Percentiles rank a stretch among this genome's conserved stretches.
Evolutionary conservation across 768 basidiomycete species (phyloP).

Genomic region (Leccinum barrowsii): DNA sequence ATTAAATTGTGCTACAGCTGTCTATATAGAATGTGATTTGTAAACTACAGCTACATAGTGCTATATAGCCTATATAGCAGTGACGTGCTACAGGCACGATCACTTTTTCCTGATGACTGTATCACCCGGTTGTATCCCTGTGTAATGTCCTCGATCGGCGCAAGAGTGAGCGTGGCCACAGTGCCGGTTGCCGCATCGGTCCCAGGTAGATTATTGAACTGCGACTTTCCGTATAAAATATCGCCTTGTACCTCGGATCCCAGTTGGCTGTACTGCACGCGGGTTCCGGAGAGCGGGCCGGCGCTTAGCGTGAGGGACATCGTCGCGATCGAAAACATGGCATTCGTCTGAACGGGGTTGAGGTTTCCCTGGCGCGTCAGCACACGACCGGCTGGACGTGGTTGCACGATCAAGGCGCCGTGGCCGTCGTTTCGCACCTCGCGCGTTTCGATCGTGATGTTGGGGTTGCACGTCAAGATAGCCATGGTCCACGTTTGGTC

Average conservation of each 20-base stretch:
- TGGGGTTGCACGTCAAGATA: conserved; percentile 21
- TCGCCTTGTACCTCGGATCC: conserved; percentile 20
- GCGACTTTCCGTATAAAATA: conserved; percentile 19
- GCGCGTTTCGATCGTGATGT: conserved; percentile 25
- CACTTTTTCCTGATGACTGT: conserved; percentile 6
- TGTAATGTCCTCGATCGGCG: conserved; percentile 16
- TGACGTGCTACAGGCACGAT: too few species aligned
- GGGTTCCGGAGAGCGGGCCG: neutral
- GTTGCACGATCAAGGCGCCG: conserved; percentile 19
- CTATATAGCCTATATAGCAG: too few species aligned
- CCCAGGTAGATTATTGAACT: conserved; percentile 12
- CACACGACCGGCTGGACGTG: conserved; percentile 4
- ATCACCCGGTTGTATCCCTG: conserved; percentile 18
- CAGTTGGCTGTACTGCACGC: neutral
- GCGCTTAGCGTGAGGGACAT: conserved; percentile 3
- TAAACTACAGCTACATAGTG: too few species aligned
- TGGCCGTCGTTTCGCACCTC: conserved; percentile 22
- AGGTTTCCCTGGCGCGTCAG: conserved; percentile 24
- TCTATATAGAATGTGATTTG: too few species aligned
- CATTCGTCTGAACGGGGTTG: conserved; percentile 19
- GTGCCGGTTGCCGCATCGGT: neutral
- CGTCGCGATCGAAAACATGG: conserved; percentile 22
- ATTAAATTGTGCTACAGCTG: too few species aligned
- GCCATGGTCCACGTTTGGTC: conserved; percentile 23
- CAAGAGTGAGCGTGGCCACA: conserved; percentile 1